These are phyloP conservation scores for Aspergillus quadrilineatus DNA, from an alignment of 2,329 filamentous ascomycete genomes.

Conservation along the genomic window DNA sequence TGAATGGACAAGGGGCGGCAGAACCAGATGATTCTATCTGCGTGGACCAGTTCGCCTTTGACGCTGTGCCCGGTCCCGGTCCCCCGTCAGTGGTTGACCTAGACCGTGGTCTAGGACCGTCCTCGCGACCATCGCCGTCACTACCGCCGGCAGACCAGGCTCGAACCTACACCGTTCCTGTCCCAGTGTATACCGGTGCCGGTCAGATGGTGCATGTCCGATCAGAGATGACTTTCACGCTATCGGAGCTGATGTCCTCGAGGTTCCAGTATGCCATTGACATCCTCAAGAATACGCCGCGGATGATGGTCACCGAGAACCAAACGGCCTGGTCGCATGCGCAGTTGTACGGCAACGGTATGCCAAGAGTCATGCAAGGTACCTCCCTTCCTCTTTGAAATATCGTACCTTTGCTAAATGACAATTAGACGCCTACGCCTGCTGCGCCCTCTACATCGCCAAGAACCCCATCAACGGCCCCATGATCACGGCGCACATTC, in stretches of 20 bases:
- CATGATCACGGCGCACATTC: constrained; percentile 52
- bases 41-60: neutral
- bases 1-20: neutral
- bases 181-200: neutral
- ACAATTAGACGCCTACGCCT: constrained; percentile 48
- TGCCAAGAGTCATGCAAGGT: constrained; percentile 56
- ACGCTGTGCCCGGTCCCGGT: neutral
- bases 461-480: constrained; percentile 51
- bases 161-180: neutral
- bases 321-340: constrained; percentile 57
- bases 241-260: constrained; percentile 25
- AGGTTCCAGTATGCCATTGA: constrained; percentile 43
- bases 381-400: neutral
- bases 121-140: neutral
- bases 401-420: neutral
- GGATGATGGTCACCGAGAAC: constrained; percentile 51
- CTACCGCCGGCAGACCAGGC: neutral
- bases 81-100: neutral
- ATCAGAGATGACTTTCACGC: constrained; percentile 12
- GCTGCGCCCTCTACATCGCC: constrained; percentile 54
- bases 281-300: constrained; percentile 44
- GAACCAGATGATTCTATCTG: neutral
- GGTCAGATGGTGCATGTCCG: neutral
- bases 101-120: neutral
- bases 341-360: constrained; percentile 50